Percentiles rank a stretch among this genome's conserved stretches.
Conservation (phyloP, 306 rosid genomes). For the Erythrophleum fordii region DNA sequence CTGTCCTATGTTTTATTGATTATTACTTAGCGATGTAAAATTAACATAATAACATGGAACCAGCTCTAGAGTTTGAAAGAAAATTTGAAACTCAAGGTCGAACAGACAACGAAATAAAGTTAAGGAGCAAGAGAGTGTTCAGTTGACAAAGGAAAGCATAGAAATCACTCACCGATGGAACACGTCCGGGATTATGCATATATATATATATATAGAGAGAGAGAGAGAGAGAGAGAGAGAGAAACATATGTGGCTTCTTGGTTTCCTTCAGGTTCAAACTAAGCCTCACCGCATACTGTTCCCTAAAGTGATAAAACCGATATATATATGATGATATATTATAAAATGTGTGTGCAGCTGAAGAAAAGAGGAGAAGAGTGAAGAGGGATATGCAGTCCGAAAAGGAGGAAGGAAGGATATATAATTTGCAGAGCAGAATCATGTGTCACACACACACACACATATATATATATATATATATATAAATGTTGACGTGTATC, state of each 20-base stretch:
- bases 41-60: neutral
- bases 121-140: constrained; percentile 39
- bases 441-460: too few species aligned
- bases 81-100: constrained; percentile 41
- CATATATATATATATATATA: neutral
- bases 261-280: neutral
- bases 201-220: neutral
- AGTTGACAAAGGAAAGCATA: constrained; percentile 51
- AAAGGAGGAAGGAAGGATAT: neutral
- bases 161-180: constrained; percentile 43
- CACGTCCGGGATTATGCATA: neutral
- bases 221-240: neutral
- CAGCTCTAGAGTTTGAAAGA: neutral
- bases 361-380: neutral
- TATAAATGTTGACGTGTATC: neutral
- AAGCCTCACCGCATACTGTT: neutral
- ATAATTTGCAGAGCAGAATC: neutral
- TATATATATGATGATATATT: too few species aligned
- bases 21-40: neutral
- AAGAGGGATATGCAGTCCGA: neutral
- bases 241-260: neutral
- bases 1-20: neutral
- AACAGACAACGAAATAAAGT: constrained; percentile 61
- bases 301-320: neutral
- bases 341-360: neutral